phyloP scores from a whole-genome alignment of 192 early-diverging fungal genomes.

The Gaertneriomyces sp. region DNA sequence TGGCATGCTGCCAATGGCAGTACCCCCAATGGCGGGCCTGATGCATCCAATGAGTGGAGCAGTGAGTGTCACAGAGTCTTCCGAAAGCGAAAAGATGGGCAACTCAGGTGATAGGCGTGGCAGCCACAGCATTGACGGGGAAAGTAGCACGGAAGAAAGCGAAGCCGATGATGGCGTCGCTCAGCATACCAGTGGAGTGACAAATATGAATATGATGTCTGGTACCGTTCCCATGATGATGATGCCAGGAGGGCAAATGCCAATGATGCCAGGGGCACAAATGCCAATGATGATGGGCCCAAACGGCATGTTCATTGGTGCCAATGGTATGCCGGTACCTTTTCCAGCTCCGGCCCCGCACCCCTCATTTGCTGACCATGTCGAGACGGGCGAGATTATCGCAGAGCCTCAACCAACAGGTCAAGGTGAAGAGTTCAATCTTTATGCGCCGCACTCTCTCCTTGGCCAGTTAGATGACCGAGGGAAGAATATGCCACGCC shows the following conservation, averaged over 20 bases:
- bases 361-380: too few species aligned
- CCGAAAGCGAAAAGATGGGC: too few species aligned
- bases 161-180: background rate
- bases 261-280: constrained; percentile 2
- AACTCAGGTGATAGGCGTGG: too few species aligned
- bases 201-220: constrained; percentile 13
- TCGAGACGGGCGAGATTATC: too few species aligned
- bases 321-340: constrained; percentile 26
- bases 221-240: constrained; percentile 6
- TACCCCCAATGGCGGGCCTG: too few species aligned
- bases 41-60: too few species aligned
- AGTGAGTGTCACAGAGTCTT: too few species aligned
- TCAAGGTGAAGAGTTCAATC: constrained; percentile 10
- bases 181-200: background rate
- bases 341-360: constrained; percentile 1
- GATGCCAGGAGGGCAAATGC: constrained; percentile 5
- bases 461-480: constrained; percentile 17
- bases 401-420: background rate
- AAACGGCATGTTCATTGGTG: constrained; percentile 23
- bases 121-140: background rate
- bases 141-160: constrained; percentile 4
- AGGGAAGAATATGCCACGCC: constrained; percentile 7
- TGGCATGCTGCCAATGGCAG: too few species aligned
- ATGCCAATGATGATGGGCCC: constrained; percentile 22
- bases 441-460: constrained; percentile 14